A percentile compares a stretch with the other conserved stretches of the same genome.
Evolutionary conservation across 2,329 filamentous ascomycete species (phyloP).

Genomic region (Exophiala dermatitidis): DNA sequence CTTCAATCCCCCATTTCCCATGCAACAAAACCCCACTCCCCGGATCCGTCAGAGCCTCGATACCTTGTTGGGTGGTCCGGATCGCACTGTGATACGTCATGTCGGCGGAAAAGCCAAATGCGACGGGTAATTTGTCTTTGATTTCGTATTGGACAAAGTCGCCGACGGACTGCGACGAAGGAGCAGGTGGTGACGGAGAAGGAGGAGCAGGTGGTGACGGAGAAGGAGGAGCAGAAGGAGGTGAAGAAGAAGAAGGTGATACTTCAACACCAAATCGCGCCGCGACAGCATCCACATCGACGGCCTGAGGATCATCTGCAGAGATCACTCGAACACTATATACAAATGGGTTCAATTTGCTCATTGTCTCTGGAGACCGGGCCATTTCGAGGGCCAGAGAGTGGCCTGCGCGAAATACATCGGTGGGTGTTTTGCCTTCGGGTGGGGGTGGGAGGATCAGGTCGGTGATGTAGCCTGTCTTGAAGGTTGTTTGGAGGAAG

Average conservation of each 20-base stretch:
- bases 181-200: neutral
- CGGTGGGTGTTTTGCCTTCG: conserved; percentile 4
- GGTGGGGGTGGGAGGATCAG: conserved; percentile 14
- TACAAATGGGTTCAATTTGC: conserved; percentile 15
- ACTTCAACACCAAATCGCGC: conserved; percentile 11
- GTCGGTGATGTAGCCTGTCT: conserved; percentile 23
- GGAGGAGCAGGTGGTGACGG: too few species aligned
- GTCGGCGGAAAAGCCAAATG: conserved; percentile 16
- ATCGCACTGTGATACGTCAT: conserved; percentile 19
- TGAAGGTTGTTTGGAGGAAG: conserved; percentile 20
- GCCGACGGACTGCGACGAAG: conserved; percentile 3
- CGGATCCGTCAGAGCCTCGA: conserved; percentile 24
- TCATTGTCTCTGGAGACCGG: conserved; percentile 16
- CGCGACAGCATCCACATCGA: conserved; percentile 9
- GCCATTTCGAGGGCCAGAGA: conserved; percentile 17
- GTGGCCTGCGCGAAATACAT: conserved; percentile 15
- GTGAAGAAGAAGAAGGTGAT: neutral
- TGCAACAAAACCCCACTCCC: conserved; percentile 23
- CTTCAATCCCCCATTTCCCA: conserved; percentile 14
- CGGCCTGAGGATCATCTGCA: conserved; percentile 12
- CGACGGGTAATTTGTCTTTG: conserved; percentile 22
- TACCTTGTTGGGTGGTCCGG: conserved; percentile 13
- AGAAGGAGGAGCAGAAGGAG: too few species aligned
- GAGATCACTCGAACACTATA: conserved; percentile 9
- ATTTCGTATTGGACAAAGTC: conserved; percentile 24